Conservation (phyloP, 345 rosid genomes). For the Capsella bursapastoris region DNA sequence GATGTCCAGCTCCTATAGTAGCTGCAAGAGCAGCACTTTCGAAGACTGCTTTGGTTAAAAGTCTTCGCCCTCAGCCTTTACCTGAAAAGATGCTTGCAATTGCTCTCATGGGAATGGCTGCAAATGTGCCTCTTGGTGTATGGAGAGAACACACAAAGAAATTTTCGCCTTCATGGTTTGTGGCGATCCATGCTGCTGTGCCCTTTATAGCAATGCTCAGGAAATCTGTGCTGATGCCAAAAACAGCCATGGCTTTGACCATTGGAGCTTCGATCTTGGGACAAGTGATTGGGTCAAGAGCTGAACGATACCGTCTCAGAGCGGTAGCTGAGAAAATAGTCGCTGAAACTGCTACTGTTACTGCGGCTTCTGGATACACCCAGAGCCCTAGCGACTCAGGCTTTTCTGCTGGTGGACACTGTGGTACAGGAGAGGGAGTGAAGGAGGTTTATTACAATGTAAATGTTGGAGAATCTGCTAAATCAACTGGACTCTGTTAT, state of each 20-base stretch:
- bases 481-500: slow-evolving; percentile 51
- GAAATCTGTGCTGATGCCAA: slow-evolving; percentile 85
- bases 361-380: slow-evolving; percentile 34
- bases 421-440: slow-evolving; percentile 48
- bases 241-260: slow-evolving; percentile 87
- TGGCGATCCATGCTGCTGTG: slow-evolving; percentile 90
- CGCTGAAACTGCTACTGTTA: slow-evolving; percentile 42
- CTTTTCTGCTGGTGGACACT: slow-evolving; percentile 35
- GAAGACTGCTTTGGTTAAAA: slow-evolving; percentile 69
- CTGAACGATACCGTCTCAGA: slow-evolving; percentile 74
- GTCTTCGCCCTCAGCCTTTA: slow-evolving; percentile 81
- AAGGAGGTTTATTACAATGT: slow-evolving; percentile 41
- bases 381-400: slow-evolving; percentile 35
- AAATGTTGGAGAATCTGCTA: slow-evolving; percentile 42
- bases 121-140: slow-evolving; percentile 76
- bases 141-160: slow-evolving; percentile 91
- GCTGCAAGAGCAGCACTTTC: slow-evolving; percentile 91
- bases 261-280: slow-evolving; percentile 87
- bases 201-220: slow-evolving; percentile 93
- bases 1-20: slow-evolving; percentile 81
- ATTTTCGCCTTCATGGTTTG: slow-evolving; percentile 84
- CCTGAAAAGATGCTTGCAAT: slow-evolving; percentile 84
- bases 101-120: slow-evolving; percentile 88
- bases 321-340: slow-evolving; percentile 41
- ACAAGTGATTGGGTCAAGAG: slow-evolving; percentile 88